These are phyloP conservation scores for Chaetoceros muelleri DNA, from an alignment of 108 stramenopile genomes.

Conservation along the genomic window DNA sequence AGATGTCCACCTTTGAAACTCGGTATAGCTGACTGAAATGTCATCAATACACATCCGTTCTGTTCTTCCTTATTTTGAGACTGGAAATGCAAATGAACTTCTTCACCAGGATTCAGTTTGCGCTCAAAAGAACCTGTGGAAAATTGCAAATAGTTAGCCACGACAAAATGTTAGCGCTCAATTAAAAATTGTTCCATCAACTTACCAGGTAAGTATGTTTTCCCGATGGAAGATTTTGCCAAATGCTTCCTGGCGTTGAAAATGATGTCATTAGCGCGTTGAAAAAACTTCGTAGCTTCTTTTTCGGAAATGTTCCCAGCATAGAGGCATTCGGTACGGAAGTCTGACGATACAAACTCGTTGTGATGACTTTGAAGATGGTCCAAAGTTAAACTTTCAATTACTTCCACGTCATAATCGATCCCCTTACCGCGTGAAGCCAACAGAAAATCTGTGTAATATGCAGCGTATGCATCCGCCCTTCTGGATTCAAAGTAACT, in stretches of 20 bases:
- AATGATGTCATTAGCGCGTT: conserved; percentile 15
- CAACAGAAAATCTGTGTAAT: conserved; percentile 56
- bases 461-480: conserved; percentile 56
- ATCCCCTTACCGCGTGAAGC: conserved; percentile 33
- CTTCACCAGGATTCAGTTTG: conserved; percentile 37
- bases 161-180: background rate
- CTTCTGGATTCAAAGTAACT: conserved; percentile 60
- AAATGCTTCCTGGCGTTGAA: too few species aligned
- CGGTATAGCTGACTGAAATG: conserved; percentile 57
- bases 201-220: too few species aligned
- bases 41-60: conserved; percentile 63
- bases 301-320: conserved; percentile 60
- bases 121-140: conserved; percentile 36
- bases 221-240: too few species aligned
- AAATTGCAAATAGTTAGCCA: conserved; percentile 9
- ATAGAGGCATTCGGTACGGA: conserved; percentile 45
- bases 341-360: conserved; percentile 29
- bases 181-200: too few species aligned
- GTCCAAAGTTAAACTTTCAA: conserved; percentile 28
- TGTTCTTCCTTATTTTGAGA: conserved; percentile 68
- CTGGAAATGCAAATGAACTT: conserved; percentile 65
- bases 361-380: conserved; percentile 36
- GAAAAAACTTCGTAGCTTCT: conserved; percentile 45
- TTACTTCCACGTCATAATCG: conserved; percentile 29
- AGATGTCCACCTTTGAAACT: conserved; percentile 55